Evolutionary conservation across 108 stramenopile genomes (phyloP), one percentile per base, ranked within the genome.

Genomic region (Chaetoceros muelleri): DNA sequence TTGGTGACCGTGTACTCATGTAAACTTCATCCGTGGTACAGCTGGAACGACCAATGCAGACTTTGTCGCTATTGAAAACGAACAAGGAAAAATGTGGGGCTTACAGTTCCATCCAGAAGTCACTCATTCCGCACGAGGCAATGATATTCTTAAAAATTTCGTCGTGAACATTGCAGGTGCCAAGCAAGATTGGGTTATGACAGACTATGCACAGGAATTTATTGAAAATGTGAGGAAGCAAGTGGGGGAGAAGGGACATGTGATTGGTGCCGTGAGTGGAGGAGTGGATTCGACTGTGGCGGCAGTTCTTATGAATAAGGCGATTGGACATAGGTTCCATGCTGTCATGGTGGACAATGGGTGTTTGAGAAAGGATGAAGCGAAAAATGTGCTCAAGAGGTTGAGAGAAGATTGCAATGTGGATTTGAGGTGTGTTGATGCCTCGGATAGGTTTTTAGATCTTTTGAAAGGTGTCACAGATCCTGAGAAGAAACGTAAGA

Each of bases 91-190:
- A 48, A 88, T 93, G 80, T 99, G 89, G 85, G 96, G 96, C 7
- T 54, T 98, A 25, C 97, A 99, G 66, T 98, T 99, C 67, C 98
- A 99, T 62, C 98, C 98, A 1, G 98, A 99, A 70, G 97, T 98
- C 17, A 96, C 95, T 40, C 98, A 98, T 64, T 90, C 96, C 30
- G 84, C 85, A 0, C 44, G 74, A 25, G 98, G 98, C 21, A 74
- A 69, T 48, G 70, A 66, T 21, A 78, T 99, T 51, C 74, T 98
- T 40, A 59, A 78, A 31, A 95, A 94, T 63, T 99, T 99, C 60
- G 85, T 85, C 52, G 75, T 97, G 22, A 76, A 69, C 34, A 84
- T 97, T 60, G 88, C 93, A 44, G 76, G 79, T 23, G 87, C 90
- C 18, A 82, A 84, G 31, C 75, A 67, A 46, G 90, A 97, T 75